Evolutionary conservation across 2,329 filamentous ascomycete species (phyloP).

Genomic region (Colletotrichum gigasporum): DNA sequence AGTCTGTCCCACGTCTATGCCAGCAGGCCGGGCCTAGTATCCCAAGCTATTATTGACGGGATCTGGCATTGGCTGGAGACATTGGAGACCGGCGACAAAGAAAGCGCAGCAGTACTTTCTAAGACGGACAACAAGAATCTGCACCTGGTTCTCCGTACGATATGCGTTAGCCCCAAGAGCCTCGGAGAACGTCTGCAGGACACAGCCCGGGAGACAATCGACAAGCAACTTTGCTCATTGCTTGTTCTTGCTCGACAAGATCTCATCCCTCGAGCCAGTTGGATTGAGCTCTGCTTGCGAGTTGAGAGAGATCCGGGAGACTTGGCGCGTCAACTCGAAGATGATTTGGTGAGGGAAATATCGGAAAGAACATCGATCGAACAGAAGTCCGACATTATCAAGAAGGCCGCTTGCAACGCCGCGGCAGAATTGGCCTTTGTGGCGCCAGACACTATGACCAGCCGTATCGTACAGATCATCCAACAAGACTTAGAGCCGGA

Average conservation of each 20-base stretch:
- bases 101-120: constrained; percentile 73
- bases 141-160: constrained; percentile 66
- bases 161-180: constrained; percentile 69
- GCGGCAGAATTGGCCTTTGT: constrained; percentile 94
- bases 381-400: constrained; percentile 59
- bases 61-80: constrained; percentile 83
- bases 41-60: constrained; percentile 72
- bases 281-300: constrained; percentile 89
- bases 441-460: constrained; percentile 82
- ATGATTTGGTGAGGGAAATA: constrained; percentile 75
- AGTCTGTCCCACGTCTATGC: constrained; percentile 73
- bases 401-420: constrained; percentile 81
- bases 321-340: constrained; percentile 72
- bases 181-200: constrained; percentile 58
- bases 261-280: constrained; percentile 79
- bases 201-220: constrained; percentile 36
- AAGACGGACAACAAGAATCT: constrained; percentile 74
- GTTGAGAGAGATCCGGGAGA: constrained; percentile 84
- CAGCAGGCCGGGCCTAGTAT: constrained; percentile 65
- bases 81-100: constrained; percentile 77
- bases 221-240: constrained; percentile 78
- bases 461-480: constrained; percentile 79
- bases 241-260: constrained; percentile 82
- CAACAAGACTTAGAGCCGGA: constrained; percentile 75
- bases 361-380: constrained; percentile 55